Conservation (phyloP, 495 filamentous ascomycete genomes). For the Elasticomyces elasticus region DNA sequence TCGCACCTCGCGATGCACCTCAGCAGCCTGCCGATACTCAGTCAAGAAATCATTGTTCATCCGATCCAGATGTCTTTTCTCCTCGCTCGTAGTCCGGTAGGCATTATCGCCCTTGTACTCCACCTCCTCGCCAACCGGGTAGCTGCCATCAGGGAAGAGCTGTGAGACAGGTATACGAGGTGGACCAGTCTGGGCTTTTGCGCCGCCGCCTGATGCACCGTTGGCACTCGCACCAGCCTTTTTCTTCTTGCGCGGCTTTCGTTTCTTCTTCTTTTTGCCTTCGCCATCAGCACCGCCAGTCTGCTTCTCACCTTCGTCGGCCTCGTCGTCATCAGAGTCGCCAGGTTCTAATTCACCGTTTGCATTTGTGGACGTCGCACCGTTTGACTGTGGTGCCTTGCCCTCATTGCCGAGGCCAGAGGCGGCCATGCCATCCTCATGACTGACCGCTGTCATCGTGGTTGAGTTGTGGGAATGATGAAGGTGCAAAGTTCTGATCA, state of each 20-base stretch:
- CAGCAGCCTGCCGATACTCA: constrained; percentile 52
- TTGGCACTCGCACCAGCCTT: constrained; percentile 16
- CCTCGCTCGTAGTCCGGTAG: constrained; percentile 49
- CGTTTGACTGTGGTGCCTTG: constrained; percentile 7
- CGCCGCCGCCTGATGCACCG: constrained; percentile 13
- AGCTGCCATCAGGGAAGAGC: constrained; percentile 42
- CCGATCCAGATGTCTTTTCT: constrained; percentile 44
- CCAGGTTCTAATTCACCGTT: constrained; percentile 27
- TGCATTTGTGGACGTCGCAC: constrained; percentile 19
- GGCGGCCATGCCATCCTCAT: constrained; percentile 16
- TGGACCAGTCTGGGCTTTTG: constrained; percentile 43
- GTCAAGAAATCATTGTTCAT: constrained; percentile 47
- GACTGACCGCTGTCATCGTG: constrained; percentile 19
- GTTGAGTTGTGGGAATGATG: background rate
- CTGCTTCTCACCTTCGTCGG: constrained; percentile 24
- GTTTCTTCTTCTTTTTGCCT: constrained; percentile 47
- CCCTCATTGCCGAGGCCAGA: constrained; percentile 6
- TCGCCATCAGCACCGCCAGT: constrained; percentile 21
- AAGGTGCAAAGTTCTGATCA: background rate
- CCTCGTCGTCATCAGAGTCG: constrained; percentile 35
- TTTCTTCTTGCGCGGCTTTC: constrained; percentile 37
- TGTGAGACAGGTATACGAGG: constrained; percentile 43
- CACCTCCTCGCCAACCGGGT: constrained; percentile 44
- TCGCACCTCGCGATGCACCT: constrained; percentile 52
- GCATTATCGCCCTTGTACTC: constrained; percentile 44